phyloP scores from a whole-genome alignment of 176 grass and related monocot species.

The Miscanthus lutarioriparius region DNA sequence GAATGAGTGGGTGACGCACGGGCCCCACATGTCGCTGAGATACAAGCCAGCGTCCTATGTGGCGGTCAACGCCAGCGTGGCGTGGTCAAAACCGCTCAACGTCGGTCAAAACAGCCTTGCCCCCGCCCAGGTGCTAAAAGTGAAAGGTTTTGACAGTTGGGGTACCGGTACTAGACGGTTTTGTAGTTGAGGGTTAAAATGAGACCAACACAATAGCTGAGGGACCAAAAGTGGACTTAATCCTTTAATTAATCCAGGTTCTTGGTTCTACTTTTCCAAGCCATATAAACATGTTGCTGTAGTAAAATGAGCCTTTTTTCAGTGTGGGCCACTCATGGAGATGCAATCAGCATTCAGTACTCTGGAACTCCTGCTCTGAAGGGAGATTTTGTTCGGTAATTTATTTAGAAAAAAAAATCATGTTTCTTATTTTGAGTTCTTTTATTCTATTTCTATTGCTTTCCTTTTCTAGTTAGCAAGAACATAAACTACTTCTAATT shows the following conservation, averaged over 20 bases:
- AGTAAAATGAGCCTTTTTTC: constrained; percentile 38
- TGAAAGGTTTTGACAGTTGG: too few relatives aligned
- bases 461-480: constrained; percentile 1
- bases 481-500: constrained; percentile 5
- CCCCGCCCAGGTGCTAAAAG: too few relatives aligned
- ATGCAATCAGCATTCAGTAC: constrained; percentile 98
- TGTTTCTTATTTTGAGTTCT: constrained; percentile 11
- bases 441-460: constrained; percentile 22
- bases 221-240: too few relatives aligned
- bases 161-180: too few relatives aligned
- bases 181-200: too few relatives aligned
- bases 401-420: constrained; percentile 1
- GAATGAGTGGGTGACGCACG: too few relatives aligned
- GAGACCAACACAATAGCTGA: too few relatives aligned
- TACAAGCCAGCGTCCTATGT: too few relatives aligned
- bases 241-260: background rate
- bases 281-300: constrained; percentile 27
- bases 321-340: constrained; percentile 99
- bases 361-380: constrained; percentile 96
- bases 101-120: too few relatives aligned
- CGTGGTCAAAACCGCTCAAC: too few relatives aligned
- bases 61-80: too few relatives aligned
- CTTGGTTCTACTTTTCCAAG: constrained; percentile 33
- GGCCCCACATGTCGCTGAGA: too few relatives aligned
- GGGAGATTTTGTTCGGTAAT: constrained; percentile 97